A percentile compares a stretch with the other conserved stretches of the same genome.
phyloP scores from a whole-genome alignment of 1,139 yeast species.

The Kodamaea ohmeri region DNA sequence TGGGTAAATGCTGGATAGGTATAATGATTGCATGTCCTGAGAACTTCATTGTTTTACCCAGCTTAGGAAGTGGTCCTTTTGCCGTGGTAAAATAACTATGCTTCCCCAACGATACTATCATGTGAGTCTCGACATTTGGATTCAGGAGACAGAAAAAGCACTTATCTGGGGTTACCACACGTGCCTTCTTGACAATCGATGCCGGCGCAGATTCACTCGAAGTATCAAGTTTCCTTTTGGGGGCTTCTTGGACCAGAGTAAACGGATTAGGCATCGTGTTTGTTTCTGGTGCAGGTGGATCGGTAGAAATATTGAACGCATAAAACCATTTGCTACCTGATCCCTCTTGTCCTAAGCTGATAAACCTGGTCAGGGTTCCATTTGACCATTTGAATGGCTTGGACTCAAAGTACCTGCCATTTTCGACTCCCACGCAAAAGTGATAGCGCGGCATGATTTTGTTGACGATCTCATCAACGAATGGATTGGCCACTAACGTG shows the following conservation, averaged over 20 bases:
- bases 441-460: slow-evolving; percentile 59
- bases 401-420: slow-evolving; percentile 53
- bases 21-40: slow-evolving; percentile 83
- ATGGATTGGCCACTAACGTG: slow-evolving; percentile 33
- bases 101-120: slow-evolving; percentile 74
- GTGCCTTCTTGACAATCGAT: slow-evolving; percentile 9
- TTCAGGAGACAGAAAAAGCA: slow-evolving; percentile 88
- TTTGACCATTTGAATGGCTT: slow-evolving; percentile 59
- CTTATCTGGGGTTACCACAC: slow-evolving; percentile 36
- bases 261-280: slow-evolving; percentile 29
- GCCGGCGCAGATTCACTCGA: no score
- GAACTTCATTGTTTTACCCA: slow-evolving; percentile 45
- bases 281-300: slow-evolving; percentile 14
- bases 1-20: slow-evolving; percentile 76
- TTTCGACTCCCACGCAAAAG: slow-evolving; percentile 52
- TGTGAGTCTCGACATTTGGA: slow-evolving; percentile 73
- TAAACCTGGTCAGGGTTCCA: slow-evolving; percentile 50
- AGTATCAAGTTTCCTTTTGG: not conserved
- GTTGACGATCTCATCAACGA: slow-evolving; percentile 48
- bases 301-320: slow-evolving; percentile 52
- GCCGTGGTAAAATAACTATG: slow-evolving; percentile 72
- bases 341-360: slow-evolving; percentile 61
- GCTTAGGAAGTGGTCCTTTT: slow-evolving; percentile 76
- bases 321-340: slow-evolving; percentile 66
- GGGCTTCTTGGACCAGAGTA: slow-evolving; percentile 5